A percentile compares a stretch with the other conserved stretches of the same genome.
These are phyloP conservation scores for Aspergillus nomiae DNA, from an alignment of 2,329 filamentous ascomycete genomes.

Conservation along the genomic window DNA sequence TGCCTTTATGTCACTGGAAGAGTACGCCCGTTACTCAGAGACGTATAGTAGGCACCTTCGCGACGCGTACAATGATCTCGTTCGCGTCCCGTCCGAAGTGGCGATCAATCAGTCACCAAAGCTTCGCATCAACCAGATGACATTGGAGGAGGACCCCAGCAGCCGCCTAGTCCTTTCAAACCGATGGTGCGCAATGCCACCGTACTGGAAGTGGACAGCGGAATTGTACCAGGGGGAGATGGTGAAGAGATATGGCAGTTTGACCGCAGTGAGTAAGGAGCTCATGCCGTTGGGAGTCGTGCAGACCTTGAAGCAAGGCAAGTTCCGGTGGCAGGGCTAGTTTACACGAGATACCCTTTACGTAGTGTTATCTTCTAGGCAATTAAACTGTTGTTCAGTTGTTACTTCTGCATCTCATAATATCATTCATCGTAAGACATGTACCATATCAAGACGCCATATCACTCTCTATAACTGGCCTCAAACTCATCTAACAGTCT, in stretches of 20 bases:
- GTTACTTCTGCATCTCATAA: neutral
- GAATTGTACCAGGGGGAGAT: constrained; percentile 45
- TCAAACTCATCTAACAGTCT: constrained; percentile 27
- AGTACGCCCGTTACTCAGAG: constrained; percentile 41
- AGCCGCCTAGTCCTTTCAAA: constrained; percentile 22
- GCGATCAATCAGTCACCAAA: constrained; percentile 30
- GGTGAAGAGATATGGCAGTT: constrained; percentile 41
- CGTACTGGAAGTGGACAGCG: constrained; percentile 48
- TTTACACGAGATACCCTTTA: constrained; percentile 1
- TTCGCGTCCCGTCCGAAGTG: constrained; percentile 34
- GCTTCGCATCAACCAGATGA: constrained; percentile 27
- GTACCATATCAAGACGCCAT: neutral
- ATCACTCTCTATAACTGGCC: constrained; percentile 11
- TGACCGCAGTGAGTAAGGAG: constrained; percentile 43
- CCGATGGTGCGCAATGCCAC: constrained; percentile 37
- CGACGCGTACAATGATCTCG: constrained; percentile 35
- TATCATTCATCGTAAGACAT: neutral
- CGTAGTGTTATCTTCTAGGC: neutral
- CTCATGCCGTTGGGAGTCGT: constrained; percentile 48
- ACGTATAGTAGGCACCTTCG: constrained; percentile 31
- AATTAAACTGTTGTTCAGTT: neutral
- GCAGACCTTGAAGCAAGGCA: constrained; percentile 43
- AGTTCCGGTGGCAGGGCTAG: constrained; percentile 46
- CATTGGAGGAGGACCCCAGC: constrained; percentile 12
- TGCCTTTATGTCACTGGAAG: constrained; percentile 42